phyloP scores from a whole-genome alignment of 2,329 filamentous ascomycete species.

The Knufia petricola region DNA sequence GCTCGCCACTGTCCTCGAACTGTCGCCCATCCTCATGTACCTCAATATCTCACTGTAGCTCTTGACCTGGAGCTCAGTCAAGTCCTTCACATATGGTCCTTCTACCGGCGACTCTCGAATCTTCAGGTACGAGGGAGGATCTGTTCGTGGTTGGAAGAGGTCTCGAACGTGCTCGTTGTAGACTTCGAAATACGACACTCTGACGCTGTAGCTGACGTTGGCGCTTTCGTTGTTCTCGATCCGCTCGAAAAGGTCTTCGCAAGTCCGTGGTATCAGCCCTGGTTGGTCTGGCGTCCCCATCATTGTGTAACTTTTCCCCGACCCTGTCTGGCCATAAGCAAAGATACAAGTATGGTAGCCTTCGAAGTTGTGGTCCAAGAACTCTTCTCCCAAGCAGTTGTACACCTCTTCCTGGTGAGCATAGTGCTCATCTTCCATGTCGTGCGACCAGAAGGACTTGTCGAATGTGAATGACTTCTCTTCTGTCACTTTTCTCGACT shows the following conservation, averaged over 20 bases:
- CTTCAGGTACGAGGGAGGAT: slow-evolving; percentile 83
- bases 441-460: slow-evolving; percentile 96
- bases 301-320: slow-evolving; percentile 96
- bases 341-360: slow-evolving; percentile 99
- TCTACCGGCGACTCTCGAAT: slow-evolving; percentile 92
- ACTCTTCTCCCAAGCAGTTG: slow-evolving; percentile 87
- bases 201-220: slow-evolving; percentile 92
- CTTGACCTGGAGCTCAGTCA: slow-evolving; percentile 86
- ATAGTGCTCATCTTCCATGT: slow-evolving; percentile 70
- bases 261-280: slow-evolving; percentile 88
- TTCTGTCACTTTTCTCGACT: slow-evolving; percentile 65
- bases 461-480: slow-evolving; percentile 94
- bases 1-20: slow-evolving; percentile 76
- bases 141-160: slow-evolving; percentile 69
- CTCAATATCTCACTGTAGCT: slow-evolving; percentile 79
- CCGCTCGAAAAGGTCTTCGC: slow-evolving; percentile 88
- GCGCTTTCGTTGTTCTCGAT: slow-evolving; percentile 78
- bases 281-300: slow-evolving; percentile 83
- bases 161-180: slow-evolving; percentile 99
- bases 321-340: slow-evolving; percentile 94
- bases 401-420: slow-evolving; percentile 90
- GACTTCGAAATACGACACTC: slow-evolving; percentile 97
- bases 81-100: slow-evolving; percentile 90
- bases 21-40: slow-evolving; percentile 82
- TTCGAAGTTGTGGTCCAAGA: slow-evolving; percentile 97